Base-by-base conservation (phyloP, 495 filamentous ascomycete species). In the Aspergillus mulundensis region DNA sequence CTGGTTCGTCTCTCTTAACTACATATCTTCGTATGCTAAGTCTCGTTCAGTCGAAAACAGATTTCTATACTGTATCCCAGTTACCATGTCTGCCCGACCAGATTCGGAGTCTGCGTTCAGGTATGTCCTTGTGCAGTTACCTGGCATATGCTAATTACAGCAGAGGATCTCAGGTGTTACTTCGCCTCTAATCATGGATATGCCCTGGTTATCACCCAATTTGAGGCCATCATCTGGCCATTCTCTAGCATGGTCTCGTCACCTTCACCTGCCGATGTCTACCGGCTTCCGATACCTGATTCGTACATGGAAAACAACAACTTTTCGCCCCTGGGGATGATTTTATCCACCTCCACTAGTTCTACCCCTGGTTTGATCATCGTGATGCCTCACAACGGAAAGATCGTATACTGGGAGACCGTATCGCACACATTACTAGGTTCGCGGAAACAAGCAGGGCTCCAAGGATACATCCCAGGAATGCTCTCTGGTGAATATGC, bases 351-450 rank as follows among this genome's bases (percentile, higher is more conserved):
- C 34, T 83, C 84, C 14, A 82, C 87, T 21, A 84, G 84, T 20
- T 78, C 81, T 15, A 87, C 91, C 41, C 89, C 93, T 3, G 94
- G 92, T 2, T 74, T 97, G 12, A 82, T 98, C 18, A 76, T 96
- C 12, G 77, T 99, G 11, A 86, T 90, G 71, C 90, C 91, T 1
- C 80, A 80, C 16, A 90, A 78, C 32, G 94, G 94, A 25, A 93
- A 85, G 66, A 81, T 97, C 44, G 83, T 87, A 34, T 99, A 92
- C 70, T 99, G 92, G 93, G 95, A 97, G 66, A 91, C 89, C 23
- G 85, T 97, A 45, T 87, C 91, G 18, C 88, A 83, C 69, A 90
- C 89, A 23, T 87, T 86, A 6, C 69, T 90, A 12, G 87, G 87
- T 56, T 80, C 91, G 45, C 87, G 94, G 59, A 88, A 86, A 65